Evolutionary conservation across 495 filamentous ascomycete species (phyloP), one percentile per base, ranked within the genome.

Genomic region (Antarctomyces pellizariae): DNA sequence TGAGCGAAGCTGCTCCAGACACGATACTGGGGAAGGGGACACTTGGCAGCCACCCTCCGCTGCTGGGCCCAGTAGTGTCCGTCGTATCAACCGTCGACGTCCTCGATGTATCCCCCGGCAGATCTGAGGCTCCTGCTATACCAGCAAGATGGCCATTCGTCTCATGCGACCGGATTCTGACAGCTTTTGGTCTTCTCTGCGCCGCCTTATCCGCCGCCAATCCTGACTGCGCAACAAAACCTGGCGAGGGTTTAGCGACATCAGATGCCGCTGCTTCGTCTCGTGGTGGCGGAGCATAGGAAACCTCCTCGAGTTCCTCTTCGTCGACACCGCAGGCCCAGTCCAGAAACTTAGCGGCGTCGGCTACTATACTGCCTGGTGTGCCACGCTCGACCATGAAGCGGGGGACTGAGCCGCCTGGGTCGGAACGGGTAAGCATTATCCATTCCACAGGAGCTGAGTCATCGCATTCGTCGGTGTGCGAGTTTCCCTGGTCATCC

Each of bases 341-440:
- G 26, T 82, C 57, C 3, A 95, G 39, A 37, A 95, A 92, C 49
- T 78, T 84, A 27, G 56, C 62, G 0, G 82, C 79, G 44, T 93
- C 84, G 13, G 53, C 50, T 9, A 78, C 66, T 34, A 95, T 89
- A 11, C 79, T 73, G 7, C 59, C 63, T 0, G 84, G 84, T 1
- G 84, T 95, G 20, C 77, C 77, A 41, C 80, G 67, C 46, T 93
- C 86, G 12, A 95, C 75, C 71, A 95, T 76, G 52, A 86, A 95
- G 15, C 77, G 62, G 0, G 84, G 84, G 5, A 93, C 83, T 29
- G 64, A 86, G 17, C 84, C 86, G 13, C 86, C 84, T 0, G 84
- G 84, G 37, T 93, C 80, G 45, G 73, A 82, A n/a, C 84, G 57
- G 1, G 84, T 92, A 13, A 93, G 66, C 86, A 93, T 92, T 18